Evolutionary conservation across 257 asterid genomes (phyloP), one percentile per base, ranked within the genome.

Genomic region (Fraxinus excelsior): DNA sequence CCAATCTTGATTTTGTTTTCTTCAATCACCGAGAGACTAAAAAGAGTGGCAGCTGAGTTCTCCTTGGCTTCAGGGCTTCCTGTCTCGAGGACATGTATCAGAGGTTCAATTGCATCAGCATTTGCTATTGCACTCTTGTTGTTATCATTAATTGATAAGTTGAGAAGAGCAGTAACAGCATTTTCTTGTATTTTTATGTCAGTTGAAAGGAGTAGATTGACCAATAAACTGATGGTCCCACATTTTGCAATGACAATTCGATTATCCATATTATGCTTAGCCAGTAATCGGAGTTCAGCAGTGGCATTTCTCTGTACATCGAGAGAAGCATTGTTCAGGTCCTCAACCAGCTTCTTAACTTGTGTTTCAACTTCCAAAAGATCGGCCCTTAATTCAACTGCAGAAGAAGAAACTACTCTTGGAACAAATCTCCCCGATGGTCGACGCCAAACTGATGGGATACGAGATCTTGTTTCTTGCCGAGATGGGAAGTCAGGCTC

Each of bases 41-140:
- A 93, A 82, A 92, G 95, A 19, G 96, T 91, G 9, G 96, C 96
- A 74, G 97, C 97, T 29, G 97, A 82, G 80, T 92, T 93, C 77
- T 91, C 98, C 86, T 86, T 93, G 9, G 98, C 98, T 75, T 93
- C 97, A 1, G 94, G 87, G 29, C 86, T 90, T 37, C 97, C 97
- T 13, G 94, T 88, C 82, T 88, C 83, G 34, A 93, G 94, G 76
- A 91, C 97, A 70, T 93, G 84, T 83, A 93, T 93, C 73, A 93
- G 84, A 76, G 97, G 97, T 67, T 85, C 91, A 28, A 93, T 93
- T 21, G 97, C 98, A 11, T 82, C 85, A 7, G 96, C 93, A 79
- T 86, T 88, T 78, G 94, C 98, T 42, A 93, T 91, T 28, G 93
- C 92, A 9, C 84, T 66, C 86, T 90, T 93, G 91, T 91, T 93